Conservation (phyloP, 345 rosid genomes). For the Physaria fendleri region DNA sequence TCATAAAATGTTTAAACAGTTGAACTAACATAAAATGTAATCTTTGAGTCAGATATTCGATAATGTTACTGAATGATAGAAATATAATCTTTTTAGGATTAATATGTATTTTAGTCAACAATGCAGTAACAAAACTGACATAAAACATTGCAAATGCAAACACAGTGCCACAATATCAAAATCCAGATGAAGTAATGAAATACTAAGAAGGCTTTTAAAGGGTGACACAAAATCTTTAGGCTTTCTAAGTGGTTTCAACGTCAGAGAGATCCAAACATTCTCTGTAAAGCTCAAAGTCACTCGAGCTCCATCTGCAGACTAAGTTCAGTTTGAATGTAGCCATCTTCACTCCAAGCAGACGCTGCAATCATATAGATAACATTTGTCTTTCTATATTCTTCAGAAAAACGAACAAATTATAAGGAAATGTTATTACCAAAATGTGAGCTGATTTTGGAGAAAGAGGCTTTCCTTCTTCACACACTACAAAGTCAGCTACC, state of each 20-base stretch:
- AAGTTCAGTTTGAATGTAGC: conserved; percentile 80
- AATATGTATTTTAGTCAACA: no score
- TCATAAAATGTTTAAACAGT: no score
- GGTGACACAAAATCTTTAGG: conserved; percentile 16
- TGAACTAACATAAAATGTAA: no score
- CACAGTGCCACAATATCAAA: neutral
- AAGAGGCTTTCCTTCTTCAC: conserved; percentile 86
- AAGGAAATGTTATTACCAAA: conserved; percentile 44
- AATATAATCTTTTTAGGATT: no score
- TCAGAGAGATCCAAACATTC: conserved; percentile 77
- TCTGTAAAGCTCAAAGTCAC: conserved; percentile 63
- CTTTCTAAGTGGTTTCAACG: conserved; percentile 58
- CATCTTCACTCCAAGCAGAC: conserved; percentile 82
- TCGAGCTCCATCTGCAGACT: conserved; percentile 72
- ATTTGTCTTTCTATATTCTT: neutral
- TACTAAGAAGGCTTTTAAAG: neutral
- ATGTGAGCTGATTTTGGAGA: conserved; percentile 91
- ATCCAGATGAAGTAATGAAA: neutral
- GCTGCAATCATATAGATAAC: conserved; percentile 43
- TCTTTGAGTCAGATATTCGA: no score
- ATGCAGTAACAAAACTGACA: conserved; percentile 22
- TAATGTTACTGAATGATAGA: no score
- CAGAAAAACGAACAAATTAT: neutral
- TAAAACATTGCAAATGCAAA: conserved; percentile 15
- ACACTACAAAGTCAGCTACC: conserved; percentile 75